Conservation (phyloP, 345 rosid genomes). For the Lagerstroemia speciosa region DNA sequence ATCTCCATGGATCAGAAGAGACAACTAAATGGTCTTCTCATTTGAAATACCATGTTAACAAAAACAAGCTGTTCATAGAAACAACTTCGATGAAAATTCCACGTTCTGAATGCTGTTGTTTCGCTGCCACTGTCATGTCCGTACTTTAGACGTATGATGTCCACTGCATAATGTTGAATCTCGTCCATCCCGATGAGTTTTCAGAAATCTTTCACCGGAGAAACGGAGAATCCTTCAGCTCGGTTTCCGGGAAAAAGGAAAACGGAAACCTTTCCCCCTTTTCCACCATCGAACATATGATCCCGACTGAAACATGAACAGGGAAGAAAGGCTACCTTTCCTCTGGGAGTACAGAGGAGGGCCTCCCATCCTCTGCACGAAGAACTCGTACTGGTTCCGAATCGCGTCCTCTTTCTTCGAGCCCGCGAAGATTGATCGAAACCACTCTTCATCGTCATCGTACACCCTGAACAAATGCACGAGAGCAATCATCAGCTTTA, state of each 20-base stretch:
- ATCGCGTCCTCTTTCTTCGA: slow-evolving; percentile 85
- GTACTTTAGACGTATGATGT: no score
- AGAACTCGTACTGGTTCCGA: slow-evolving; percentile 86
- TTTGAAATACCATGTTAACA: not conserved
- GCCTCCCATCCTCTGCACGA: slow-evolving; percentile 93
- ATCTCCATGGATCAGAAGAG: not conserved
- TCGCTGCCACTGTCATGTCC: no score
- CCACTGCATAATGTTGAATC: no score
- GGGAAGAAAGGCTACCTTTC: slow-evolving; percentile 20
- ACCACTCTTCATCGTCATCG: slow-evolving; percentile 87
- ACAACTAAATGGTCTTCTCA: not conserved
- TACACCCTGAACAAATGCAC: slow-evolving; percentile 43
- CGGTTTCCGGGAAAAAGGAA: not conserved
- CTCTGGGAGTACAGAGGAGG: slow-evolving; percentile 80
- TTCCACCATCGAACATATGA: not conserved
- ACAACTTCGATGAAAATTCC: not conserved
- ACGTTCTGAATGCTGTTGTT: not conserved
- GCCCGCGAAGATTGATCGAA: slow-evolving; percentile 55
- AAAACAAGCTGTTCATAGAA: not conserved
- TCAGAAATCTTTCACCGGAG: not conserved
- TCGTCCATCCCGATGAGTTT: no score
- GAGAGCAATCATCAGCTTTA: slow-evolving; percentile 3
- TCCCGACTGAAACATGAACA: not conserved
- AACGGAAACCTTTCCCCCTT: no score
- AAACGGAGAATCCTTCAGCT: no score